Percentiles rank a stretch among this genome's conserved stretches.
Conservation (phyloP, 768 basidiomycete genomes). For the Tephrocybe sp. region DNA sequence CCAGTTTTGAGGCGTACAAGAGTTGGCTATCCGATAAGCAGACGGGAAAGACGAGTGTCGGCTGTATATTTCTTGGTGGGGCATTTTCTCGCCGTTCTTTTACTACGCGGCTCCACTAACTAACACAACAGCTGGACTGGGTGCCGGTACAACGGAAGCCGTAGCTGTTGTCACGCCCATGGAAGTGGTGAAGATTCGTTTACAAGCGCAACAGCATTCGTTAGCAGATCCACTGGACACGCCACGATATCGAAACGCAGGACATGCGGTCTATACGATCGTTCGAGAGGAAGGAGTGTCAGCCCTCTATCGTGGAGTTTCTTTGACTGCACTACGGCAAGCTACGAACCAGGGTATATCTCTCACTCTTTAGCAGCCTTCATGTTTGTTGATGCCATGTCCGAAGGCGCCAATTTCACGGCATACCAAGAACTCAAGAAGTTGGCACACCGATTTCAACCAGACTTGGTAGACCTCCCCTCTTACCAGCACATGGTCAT, state of each 20-base stretch:
- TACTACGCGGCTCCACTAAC: neutral
- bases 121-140: constrained; percentile 72
- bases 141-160: constrained; percentile 95
- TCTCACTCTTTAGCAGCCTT: neutral
- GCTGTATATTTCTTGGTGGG: constrained; percentile 85
- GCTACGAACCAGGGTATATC: constrained; percentile 91
- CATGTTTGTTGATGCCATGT: neutral
- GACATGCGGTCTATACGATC: constrained; percentile 94
- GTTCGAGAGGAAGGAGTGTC: constrained; percentile 86
- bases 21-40: constrained; percentile 69
- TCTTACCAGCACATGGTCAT: constrained; percentile 96
- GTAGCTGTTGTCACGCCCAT: constrained; percentile 95
- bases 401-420: constrained; percentile 95
- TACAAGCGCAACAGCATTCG: constrained; percentile 98
- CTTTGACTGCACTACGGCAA: constrained; percentile 90
- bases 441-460: constrained; percentile 74
- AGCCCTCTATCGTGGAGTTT: constrained; percentile 90
- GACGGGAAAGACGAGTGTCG: constrained; percentile 79
- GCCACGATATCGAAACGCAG: constrained; percentile 95
- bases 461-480: constrained; percentile 76
- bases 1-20: constrained; percentile 96
- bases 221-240: constrained; percentile 92
- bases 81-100: constrained; percentile 6
- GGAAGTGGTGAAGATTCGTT: constrained; percentile 98
- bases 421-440: constrained; percentile 97